Percentiles rank a stretch among this genome's conserved stretches.
Evolutionary conservation across 192 early-diverging fungal species (phyloP).

Genomic region (Coemansia biformis): DNA sequence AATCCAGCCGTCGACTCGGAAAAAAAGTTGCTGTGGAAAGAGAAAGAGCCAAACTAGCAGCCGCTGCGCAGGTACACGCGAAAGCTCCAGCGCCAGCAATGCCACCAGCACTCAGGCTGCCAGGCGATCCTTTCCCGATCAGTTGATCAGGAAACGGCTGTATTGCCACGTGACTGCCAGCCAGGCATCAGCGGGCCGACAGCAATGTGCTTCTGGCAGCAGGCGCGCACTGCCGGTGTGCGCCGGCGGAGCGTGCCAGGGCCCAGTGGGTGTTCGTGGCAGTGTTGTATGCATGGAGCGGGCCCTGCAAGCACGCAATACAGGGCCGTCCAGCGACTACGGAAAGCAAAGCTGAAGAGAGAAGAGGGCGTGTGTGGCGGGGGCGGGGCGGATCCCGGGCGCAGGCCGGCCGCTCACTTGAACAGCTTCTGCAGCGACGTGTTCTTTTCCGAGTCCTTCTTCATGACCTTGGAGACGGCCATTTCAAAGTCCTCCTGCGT

Average conservation of each 20-base stretch:
- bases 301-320: too few species aligned
- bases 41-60: constrained; percentile 11
- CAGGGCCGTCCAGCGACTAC: background rate
- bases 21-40: constrained; percentile 18
- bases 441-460: constrained; percentile 97
- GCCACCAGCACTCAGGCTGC: background rate
- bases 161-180: too few species aligned
- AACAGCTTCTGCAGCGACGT: constrained; percentile 95
- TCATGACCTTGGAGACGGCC: constrained; percentile 98
- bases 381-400: too few species aligned
- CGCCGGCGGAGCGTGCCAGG: too few species aligned
- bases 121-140: too few species aligned
- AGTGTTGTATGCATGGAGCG: too few species aligned
- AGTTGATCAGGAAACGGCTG: too few species aligned
- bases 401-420: constrained; percentile 57
- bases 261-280: too few species aligned
- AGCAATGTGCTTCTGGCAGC: too few species aligned
- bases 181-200: too few species aligned
- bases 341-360: background rate
- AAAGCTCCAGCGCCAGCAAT: background rate
- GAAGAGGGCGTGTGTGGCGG: background rate
- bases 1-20: constrained; percentile 11
- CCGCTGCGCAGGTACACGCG: background rate
- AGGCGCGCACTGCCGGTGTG: too few species aligned
- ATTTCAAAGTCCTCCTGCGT: constrained; percentile 99